Evolutionary conservation across 2,329 filamentous ascomycete species (phyloP).

Genomic region (Fusarium hostae): DNA sequence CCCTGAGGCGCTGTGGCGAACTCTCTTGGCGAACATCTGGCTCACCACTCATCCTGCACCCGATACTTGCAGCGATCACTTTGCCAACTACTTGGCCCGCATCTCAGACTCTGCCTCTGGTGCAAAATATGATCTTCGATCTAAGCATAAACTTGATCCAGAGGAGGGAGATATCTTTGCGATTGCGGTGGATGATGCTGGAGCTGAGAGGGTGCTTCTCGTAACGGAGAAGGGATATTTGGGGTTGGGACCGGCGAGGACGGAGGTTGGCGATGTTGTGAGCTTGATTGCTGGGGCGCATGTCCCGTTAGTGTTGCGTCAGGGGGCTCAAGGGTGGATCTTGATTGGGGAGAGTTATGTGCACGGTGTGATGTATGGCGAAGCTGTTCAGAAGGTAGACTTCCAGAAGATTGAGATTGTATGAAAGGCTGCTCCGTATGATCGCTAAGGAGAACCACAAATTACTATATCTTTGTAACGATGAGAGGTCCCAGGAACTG

Average conservation of each 20-base stretch:
- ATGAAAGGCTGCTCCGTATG: too few relatives aligned
- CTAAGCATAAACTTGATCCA: neutral
- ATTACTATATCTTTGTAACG: too few relatives aligned
- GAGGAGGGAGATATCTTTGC: constrained; percentile 16
- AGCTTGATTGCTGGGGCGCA: constrained; percentile 6
- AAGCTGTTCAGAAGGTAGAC: neutral
- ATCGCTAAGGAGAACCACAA: too few relatives aligned
- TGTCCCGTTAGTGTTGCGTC: neutral
- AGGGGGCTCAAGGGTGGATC: neutral
- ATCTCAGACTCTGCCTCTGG: neutral
- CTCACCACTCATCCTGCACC: constrained; percentile 7
- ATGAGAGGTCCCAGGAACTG: too few relatives aligned
- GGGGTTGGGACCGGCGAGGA: neutral
- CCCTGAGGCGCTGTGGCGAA: neutral
- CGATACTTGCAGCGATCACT: neutral
- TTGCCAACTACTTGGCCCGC: neutral
- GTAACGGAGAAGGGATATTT: neutral
- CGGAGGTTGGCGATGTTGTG: neutral
- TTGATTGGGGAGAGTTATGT: constrained; percentile 8
- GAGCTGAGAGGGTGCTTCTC: neutral
- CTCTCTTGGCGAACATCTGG: constrained; percentile 11
- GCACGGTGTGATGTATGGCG: constrained; percentile 2
- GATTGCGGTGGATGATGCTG: constrained; percentile 7
- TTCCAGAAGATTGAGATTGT: neutral
- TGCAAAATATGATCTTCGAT: neutral